Conservation (phyloP, 805 yeast genomes). For the Candida mattraensis region DNA sequence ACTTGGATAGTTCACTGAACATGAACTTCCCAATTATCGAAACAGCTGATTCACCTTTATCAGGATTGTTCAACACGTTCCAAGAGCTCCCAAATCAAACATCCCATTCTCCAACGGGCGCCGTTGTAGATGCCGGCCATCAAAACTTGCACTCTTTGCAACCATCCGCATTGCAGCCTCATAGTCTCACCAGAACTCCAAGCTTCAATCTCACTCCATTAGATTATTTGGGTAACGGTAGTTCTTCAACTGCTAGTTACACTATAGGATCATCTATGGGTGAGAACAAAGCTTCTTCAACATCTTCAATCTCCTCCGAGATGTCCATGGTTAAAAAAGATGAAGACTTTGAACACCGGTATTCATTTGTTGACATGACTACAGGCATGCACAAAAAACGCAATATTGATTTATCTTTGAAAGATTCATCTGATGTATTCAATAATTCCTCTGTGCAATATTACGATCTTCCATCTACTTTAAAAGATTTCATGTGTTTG, state of each 20-base stretch:
- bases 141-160: no score
- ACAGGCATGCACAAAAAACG: constrained; percentile 9
- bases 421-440: constrained; percentile 10
- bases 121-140: no score
- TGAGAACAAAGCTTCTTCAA: constrained; percentile 9
- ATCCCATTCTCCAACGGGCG: neutral
- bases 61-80: constrained; percentile 23
- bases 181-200: constrained; percentile 14
- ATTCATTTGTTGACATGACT: constrained; percentile 19
- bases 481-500: constrained; percentile 41
- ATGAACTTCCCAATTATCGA: constrained; percentile 17
- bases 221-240: constrained; percentile 3
- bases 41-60: constrained; percentile 21
- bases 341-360: constrained; percentile 27
- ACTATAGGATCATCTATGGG: constrained; percentile 4
- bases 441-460: constrained; percentile 15
- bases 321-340: constrained; percentile 19
- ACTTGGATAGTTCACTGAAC: constrained; percentile 5
- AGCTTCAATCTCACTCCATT: constrained; percentile 13
- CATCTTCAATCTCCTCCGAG: constrained; percentile 24
- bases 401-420: constrained; percentile 6
- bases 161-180: constrained; percentile 1
- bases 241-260: constrained; percentile 3
- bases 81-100: constrained; percentile 14
- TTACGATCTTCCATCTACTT: constrained; percentile 34